Base-by-base conservation (phyloP, 2,329 filamentous ascomycete genomes). In the Penicillium sp. region DNA sequence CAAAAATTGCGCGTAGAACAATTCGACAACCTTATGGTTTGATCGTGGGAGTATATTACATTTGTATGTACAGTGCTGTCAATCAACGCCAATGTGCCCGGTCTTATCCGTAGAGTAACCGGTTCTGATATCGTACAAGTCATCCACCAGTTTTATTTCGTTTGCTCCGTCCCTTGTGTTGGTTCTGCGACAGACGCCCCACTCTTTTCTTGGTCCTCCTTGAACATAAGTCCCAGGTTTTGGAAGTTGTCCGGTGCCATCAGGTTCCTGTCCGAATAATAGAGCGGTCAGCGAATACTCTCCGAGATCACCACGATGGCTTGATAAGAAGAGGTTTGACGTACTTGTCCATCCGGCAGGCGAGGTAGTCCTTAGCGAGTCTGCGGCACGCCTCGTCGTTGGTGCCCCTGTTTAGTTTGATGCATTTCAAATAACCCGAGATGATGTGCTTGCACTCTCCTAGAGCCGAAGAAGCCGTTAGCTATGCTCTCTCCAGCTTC, bases 241-340 rank as follows among this genome's bases (percentile, higher is more conserved):
- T 88, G 89, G 72, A 97, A 93, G 52, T 95, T 88, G 66, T 98
- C 93, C 60, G 82, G 89, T 6, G 91, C 91, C 93, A 98, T 98
- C 28, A 98, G 76, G 66, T 97, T 96, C 60, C 90, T 90, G 33
- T 37, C 61, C 27, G 37, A 15, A 24, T 1, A 25, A 32, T 18
- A 6, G 3, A 20, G 9, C 23, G 12, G n/a, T 40, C 38, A 40
- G 23, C 23, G 20, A n/a, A n/a, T 40, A 27, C 4, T 1, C 15
- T 20, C 4, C 33, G 8, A 20, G 15, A 20, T 12, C 8, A 9
- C 9, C 18, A 20, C 9, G 18, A 20, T 20, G 4, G 4, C 33
- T 20, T 7, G 15, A 37, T 23, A 4, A 12, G 23, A 12, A 24
- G n/a, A 40, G 35, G 41, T 15, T 15, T 15, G 29, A 74, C 84